phyloP scores from a whole-genome alignment of 2,329 filamentous ascomycete species.

The Aspergillus thermomutatus region DNA sequence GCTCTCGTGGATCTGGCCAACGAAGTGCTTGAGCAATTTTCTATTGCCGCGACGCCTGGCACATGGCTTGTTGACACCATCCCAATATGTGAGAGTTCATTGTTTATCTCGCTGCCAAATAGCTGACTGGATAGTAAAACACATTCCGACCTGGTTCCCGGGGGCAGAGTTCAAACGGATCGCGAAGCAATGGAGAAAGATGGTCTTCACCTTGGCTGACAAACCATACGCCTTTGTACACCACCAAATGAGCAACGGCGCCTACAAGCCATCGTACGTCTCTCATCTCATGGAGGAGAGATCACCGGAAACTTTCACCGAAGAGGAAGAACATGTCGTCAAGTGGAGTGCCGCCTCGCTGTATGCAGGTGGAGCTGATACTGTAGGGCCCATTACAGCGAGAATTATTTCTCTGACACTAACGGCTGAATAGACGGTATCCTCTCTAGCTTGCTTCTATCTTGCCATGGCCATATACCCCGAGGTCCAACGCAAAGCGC shows the following conservation, averaged over 20 bases:
- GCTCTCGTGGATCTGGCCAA: conserved; percentile 42
- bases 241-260: conserved; percentile 35
- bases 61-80: conserved; percentile 47
- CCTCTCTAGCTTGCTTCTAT: conserved; percentile 42
- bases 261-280: conserved; percentile 37
- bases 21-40: conserved; percentile 39
- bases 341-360: conserved; percentile 34
- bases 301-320: conserved; percentile 14
- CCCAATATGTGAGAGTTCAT: conserved; percentile 25
- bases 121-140: conserved; percentile 17
- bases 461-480: conserved; percentile 52
- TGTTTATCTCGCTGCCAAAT: not conserved
- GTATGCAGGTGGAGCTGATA: conserved; percentile 43
- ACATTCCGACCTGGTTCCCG: conserved; percentile 45
- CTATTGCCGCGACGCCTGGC: conserved; percentile 38
- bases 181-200: conserved; percentile 33
- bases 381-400: conserved; percentile 18
- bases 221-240: conserved; percentile 45
- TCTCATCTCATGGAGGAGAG: conserved; percentile 38
- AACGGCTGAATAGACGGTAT: conserved; percentile 36
- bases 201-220: conserved; percentile 27
- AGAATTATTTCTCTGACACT: not conserved
- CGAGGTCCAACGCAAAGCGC: conserved; percentile 49
- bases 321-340: conserved; percentile 25
- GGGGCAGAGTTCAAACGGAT: conserved; percentile 44